Base-by-base conservation (phyloP, 2,329 filamentous ascomycete species). In the Hymenoscyphus albidus region DNA sequence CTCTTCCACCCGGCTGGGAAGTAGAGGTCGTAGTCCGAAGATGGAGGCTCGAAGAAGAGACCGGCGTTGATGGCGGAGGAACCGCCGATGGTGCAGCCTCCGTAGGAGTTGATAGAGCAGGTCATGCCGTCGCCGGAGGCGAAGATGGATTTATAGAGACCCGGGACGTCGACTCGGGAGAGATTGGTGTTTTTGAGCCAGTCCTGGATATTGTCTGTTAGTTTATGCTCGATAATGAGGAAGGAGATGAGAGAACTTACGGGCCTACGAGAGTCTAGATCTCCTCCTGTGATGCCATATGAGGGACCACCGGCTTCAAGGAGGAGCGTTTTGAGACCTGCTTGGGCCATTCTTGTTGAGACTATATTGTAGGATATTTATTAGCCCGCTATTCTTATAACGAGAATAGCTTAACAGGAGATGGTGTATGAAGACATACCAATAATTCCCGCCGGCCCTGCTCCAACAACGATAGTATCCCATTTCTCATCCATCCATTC, bases 31-130 rank as follows among this genome's bases (percentile, higher is more conserved):
- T 80, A 84, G 67, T 85, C 82, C 1, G 79, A 80, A 1, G 80
- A 78, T 0, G 82, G 82, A 5, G 82, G 82, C 65, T 84, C 78
- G 66, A 84, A 83, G 71, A 79, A 84, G 1, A 84, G 71, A 9
- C 82, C 82, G 5, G 82, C 82, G 63, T 85, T 85, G 72, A 85
- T 82, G 10, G 82, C 81, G 58, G 79, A 82, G 64, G 78, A 80
- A 9, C 82, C 82, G 5, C 82, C 82, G 14, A 84, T 75, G 0
- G 80, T 80, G 70, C 83, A 85, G 35, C 79, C 83, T 31, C 80
- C 58, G 27, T 64, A 61, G 32, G 39, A 42, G 38, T 61, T 64
- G 32, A 58, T 16, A n/a, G 13, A n/a, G 27, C 82, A 83, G 2
- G 78, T 70, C 22, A 83, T 68, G 51, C 77, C 73, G 1, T 77